A percentile compares a stretch with the other conserved stretches of the same genome.
These are phyloP conservation scores for Fusarium miscanthi DNA, from an alignment of 2,329 filamentous ascomycete genomes.

Conservation along the genomic window DNA sequence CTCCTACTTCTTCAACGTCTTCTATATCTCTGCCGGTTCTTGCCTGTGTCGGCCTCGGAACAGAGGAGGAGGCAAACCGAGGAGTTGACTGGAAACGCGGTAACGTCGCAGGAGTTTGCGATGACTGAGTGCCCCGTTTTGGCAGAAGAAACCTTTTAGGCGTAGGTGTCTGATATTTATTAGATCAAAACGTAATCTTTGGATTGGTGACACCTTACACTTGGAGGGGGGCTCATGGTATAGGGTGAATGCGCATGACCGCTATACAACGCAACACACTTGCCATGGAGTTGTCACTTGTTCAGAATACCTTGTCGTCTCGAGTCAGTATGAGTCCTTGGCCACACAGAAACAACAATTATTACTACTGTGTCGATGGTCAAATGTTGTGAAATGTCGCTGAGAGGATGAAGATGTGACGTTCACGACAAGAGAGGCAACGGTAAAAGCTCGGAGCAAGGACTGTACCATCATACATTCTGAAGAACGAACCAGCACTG, in stretches of 20 bases:
- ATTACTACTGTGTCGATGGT: background rate
- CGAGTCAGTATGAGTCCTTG: background rate
- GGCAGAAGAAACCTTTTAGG: conserved; percentile 54
- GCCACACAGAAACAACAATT: background rate
- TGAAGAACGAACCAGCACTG: background rate
- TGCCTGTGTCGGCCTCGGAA: conserved; percentile 45
- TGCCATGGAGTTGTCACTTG: conserved; percentile 1
- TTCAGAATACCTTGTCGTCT: background rate
- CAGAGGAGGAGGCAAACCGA: conserved; percentile 52
- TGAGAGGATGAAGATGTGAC: conserved; percentile 8
- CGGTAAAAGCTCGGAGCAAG: conserved; percentile 34
- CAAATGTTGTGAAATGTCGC: background rate
- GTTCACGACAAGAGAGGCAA: conserved; percentile 4
- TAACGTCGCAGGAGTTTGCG: conserved; percentile 47
- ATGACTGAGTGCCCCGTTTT: conserved; percentile 48
- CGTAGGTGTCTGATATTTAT: conserved; percentile 51
- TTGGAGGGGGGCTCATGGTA: conserved; percentile 46
- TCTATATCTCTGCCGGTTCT: conserved; percentile 46
- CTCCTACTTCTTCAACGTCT: conserved; percentile 49
- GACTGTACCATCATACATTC: background rate
- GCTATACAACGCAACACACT: background rate
- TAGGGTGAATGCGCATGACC: conserved; percentile 31
- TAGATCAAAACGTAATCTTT: background rate
- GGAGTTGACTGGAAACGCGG: conserved; percentile 54
- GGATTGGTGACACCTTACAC: conserved; percentile 28